phyloP scores from a whole-genome alignment of 2,329 filamentous ascomycete species.

The Cryphonectria carpinicola region DNA sequence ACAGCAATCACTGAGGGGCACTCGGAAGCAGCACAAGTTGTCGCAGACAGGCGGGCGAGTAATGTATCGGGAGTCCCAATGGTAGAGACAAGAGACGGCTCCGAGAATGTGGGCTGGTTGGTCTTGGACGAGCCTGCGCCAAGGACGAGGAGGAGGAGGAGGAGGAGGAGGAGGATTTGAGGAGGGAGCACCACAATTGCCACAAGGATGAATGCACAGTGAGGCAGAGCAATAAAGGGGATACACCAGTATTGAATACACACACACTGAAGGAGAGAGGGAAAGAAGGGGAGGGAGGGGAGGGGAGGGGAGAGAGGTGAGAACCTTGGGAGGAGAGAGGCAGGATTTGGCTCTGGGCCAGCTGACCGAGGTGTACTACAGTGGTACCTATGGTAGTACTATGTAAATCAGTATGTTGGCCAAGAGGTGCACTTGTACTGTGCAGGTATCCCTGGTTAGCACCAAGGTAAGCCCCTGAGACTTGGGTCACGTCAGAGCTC shows the following conservation, averaged over 20 bases:
- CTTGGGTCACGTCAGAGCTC: slow-evolving; percentile 20
- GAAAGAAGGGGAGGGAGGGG: no score
- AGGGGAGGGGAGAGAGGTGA: no score
- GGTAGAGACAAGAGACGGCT: neutral
- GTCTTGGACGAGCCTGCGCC: slow-evolving; percentile 26
- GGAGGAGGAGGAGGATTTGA: slow-evolving; percentile 3
- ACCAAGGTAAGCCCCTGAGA: slow-evolving; percentile 12
- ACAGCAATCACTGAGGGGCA: neutral
- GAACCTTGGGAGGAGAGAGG: neutral
- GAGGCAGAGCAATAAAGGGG: neutral
- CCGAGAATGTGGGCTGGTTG: neutral
- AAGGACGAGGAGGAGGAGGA: slow-evolving; percentile 11
- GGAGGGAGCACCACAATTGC: neutral
- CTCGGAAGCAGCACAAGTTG: neutral
- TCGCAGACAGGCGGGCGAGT: neutral
- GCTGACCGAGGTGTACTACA: neutral
- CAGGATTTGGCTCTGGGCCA: neutral
- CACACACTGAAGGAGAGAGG: neutral
- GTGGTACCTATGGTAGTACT: neutral
- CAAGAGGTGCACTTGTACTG: neutral
- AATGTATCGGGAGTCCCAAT: neutral
- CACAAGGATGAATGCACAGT: neutral
- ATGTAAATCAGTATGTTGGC: neutral
- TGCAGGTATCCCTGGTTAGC: neutral
- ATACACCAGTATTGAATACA: neutral